Base-by-base conservation (phyloP, 2,329 filamentous ascomycete genomes). In the Tolypocladium inflatum region DNA sequence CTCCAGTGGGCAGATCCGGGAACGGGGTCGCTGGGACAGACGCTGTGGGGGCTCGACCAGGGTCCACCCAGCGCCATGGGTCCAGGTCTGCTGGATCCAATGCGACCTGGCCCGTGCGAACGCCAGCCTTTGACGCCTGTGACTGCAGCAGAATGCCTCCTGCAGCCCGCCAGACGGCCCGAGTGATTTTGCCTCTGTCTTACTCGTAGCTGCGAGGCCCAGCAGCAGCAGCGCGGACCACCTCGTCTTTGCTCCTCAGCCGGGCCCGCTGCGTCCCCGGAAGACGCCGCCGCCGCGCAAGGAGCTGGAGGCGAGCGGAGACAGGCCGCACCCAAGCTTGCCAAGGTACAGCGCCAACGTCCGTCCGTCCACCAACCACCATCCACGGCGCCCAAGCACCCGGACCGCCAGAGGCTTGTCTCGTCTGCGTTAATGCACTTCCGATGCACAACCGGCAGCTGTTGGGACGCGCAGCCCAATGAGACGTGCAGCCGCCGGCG, bases 391-490 rank as follows among this genome's bases (percentile, higher is more conserved):
- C 42, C 42, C 42, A 13, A 43, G 21, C 43, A 8, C 43, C 23
- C 7, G 41, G 19, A 17, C 11, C n/a, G 21, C 11, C 21, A 26
- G 42, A 45, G 42, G 45, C 26, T 23, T 11, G 48, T 6, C 26
- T 23, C 5, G 48, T 6, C 4, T 6, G 48, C 48, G 26, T 35
- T 35, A 8, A 26, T 19, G 38, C 53, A 42, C 23, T 30, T 63
- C 58, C n/a, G 10, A 55, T 45, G 54, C 39, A 37, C 19, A 13
- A 11, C 26, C 41, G 37, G 54, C 39, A 43, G 41, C 54, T 37
- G n/a, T 13, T 39, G 54, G 54, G 54, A 55, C 54, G 33, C 42
- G 41, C 33, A 21, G 42, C 41, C 54, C 54, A 55, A 55, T 55
- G 39, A 38, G 26, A 37, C 41, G 13, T 48, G 41, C 54, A 50